phyloP scores from a whole-genome alignment of 345 rosid species.

The Bruguiera parviflora region DNA sequence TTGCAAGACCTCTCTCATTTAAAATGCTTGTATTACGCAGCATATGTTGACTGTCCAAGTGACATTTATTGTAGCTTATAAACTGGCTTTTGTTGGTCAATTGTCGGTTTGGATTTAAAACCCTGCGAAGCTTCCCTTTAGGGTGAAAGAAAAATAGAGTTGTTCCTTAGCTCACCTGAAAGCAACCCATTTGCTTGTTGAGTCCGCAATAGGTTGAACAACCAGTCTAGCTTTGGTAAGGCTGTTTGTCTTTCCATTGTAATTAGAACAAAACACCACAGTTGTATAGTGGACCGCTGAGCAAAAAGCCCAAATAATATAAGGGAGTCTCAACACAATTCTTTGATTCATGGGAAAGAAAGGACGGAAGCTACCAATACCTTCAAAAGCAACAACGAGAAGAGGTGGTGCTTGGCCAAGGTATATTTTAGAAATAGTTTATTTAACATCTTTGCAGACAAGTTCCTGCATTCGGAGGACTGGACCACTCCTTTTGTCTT shows the following conservation, averaged over 20 bases:
- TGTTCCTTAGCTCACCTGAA: slow-evolving; percentile 1
- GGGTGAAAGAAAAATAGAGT: not conserved
- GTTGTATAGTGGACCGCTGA: slow-evolving; percentile 7
- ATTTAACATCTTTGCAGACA: not conserved
- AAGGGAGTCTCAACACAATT: slow-evolving; percentile 1
- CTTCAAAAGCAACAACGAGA: not conserved
- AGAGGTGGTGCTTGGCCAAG: not conserved
- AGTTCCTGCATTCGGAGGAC: too few relatives aligned
- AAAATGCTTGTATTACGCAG: too few relatives aligned
- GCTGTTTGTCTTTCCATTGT: not conserved
- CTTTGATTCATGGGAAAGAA: slow-evolving; percentile 15
- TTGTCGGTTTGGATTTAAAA: not conserved
- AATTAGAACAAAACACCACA: not conserved
- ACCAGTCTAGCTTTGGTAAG: not conserved
- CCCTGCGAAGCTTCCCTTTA: not conserved
- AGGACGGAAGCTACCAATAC: slow-evolving; percentile 5
- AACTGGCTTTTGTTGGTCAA: not conserved
- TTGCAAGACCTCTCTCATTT: too few relatives aligned
- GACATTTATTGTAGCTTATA: too few relatives aligned
- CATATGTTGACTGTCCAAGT: too few relatives aligned
- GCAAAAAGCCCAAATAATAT: not conserved
- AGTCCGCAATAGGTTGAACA: slow-evolving; percentile 12
- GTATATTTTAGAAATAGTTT: not conserved
- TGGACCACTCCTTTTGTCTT: not conserved
- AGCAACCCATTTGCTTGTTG: slow-evolving; percentile 12